Evolutionary conservation across 1,284 basidiomycete genomes (phyloP).

Genomic region (Cutaneotrichosporon arboriforme): DNA sequence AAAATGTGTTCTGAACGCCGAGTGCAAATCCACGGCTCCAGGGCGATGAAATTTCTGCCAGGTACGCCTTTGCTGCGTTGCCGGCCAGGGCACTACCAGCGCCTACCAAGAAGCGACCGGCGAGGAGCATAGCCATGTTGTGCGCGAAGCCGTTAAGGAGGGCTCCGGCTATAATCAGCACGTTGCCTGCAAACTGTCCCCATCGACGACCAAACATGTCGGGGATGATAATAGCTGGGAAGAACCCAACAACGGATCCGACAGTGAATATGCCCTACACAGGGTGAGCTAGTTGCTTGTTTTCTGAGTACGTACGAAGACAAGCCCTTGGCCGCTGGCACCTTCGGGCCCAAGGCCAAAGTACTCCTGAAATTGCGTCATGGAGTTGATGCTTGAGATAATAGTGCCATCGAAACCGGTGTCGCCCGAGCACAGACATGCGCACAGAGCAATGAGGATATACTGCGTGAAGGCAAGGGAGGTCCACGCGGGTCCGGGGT

Average conservation of each 20-base stretch:
- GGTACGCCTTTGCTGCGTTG: constrained; percentile 53
- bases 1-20: constrained; percentile 51
- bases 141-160: constrained; percentile 53
- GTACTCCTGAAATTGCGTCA: constrained; percentile 48
- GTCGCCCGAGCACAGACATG: constrained; percentile 40
- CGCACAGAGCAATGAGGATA: neutral
- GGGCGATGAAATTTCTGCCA: constrained; percentile 54
- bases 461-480: neutral
- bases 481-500: constrained; percentile 48
- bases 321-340: neutral
- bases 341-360: constrained; percentile 8
- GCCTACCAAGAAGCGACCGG: constrained; percentile 53
- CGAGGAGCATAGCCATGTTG: constrained; percentile 51
- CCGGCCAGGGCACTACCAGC: constrained; percentile 48
- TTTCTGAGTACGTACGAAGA: neutral
- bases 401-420: constrained; percentile 54
- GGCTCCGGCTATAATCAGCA: constrained; percentile 52
- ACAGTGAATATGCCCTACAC: constrained; percentile 50
- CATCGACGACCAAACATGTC: constrained; percentile 55
- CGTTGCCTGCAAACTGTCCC: constrained; percentile 55
- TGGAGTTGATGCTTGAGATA: constrained; percentile 55
- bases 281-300: neutral
- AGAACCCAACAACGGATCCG: constrained; percentile 45
- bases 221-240: constrained; percentile 46
- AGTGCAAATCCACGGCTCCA: constrained; percentile 54